Conservation (phyloP, 371 early-diverging fungal genomes). For the Mucor saturninus region DNA sequence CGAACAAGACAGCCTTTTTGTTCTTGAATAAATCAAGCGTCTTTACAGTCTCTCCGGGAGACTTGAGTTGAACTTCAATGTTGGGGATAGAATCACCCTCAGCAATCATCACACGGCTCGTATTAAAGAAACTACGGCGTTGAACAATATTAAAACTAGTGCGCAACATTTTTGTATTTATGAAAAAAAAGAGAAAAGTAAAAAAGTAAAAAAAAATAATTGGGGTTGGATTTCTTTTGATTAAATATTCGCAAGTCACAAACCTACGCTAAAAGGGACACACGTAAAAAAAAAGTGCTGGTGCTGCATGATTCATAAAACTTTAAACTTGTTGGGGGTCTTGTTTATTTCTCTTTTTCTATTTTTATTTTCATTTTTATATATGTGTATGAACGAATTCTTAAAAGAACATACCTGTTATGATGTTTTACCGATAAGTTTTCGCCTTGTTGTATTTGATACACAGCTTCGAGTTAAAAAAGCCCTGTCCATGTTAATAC, state of each 20-base stretch:
- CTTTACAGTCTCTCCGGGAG: constrained; percentile 49
- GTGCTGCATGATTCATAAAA: constrained; percentile 1
- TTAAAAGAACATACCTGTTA: constrained; percentile 76
- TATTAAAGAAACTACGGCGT: constrained; percentile 29
- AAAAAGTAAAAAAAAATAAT: constrained; percentile 2
- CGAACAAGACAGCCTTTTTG: constrained; percentile 57
- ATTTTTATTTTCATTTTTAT: neutral
- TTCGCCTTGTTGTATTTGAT: constrained; percentile 84
- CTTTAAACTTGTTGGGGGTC: constrained; percentile 1
- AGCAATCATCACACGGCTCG: constrained; percentile 28
- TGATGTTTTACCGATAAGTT: constrained; percentile 84
- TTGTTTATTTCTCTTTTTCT: constrained; percentile 1
- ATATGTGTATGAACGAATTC: constrained; percentile 45
- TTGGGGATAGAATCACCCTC: constrained; percentile 45
- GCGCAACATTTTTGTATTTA: constrained; percentile 19
- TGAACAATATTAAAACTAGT: constrained; percentile 17
- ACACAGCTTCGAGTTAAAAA: constrained; percentile 82
- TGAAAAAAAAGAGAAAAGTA: neutral
- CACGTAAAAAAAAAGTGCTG: too few species aligned
- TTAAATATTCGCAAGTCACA: neutral
- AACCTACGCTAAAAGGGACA: neutral
- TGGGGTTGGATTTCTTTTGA: neutral
- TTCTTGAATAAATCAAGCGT: constrained; percentile 51
- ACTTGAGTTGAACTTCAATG: constrained; percentile 45
- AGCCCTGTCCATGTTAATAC: constrained; percentile 82